Percentiles rank a stretch among this genome's conserved stretches.
Conservation (phyloP, 2,329 filamentous ascomycete genomes). For the Didymella keratinophila region DNA sequence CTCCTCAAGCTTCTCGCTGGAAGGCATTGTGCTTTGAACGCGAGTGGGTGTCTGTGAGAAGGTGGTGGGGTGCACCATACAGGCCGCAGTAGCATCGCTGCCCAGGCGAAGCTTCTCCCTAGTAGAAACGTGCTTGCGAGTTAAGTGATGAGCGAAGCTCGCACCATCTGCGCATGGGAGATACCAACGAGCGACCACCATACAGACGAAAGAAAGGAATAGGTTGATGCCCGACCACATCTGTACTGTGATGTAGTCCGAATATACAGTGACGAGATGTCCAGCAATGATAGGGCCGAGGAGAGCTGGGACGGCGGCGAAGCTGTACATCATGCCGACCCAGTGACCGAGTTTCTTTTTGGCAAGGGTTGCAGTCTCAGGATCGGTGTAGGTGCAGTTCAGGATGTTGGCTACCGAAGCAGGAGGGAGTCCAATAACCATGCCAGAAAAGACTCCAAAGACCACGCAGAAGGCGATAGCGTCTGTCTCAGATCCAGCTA, state of each 20-base stretch:
- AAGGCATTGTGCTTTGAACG: slow-evolving; percentile 9
- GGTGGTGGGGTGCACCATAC: slow-evolving; percentile 3
- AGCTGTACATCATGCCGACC: slow-evolving; percentile 62
- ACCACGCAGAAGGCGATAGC: slow-evolving; percentile 59
- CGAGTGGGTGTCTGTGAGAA: slow-evolving; percentile 17
- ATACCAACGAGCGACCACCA: slow-evolving; percentile 47
- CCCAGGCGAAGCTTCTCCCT: slow-evolving; percentile 19
- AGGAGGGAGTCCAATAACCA: slow-evolving; percentile 60
- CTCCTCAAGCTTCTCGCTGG: slow-evolving; percentile 27
- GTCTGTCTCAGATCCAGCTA: slow-evolving; percentile 47
- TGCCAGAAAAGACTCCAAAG: slow-evolving; percentile 59
- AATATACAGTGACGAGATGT: slow-evolving; percentile 53
- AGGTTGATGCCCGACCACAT: slow-evolving; percentile 57
- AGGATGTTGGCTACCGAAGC: slow-evolving; percentile 59
- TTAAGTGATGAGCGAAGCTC: slow-evolving; percentile 22
- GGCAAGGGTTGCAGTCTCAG: slow-evolving; percentile 35
- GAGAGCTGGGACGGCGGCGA: slow-evolving; percentile 55
- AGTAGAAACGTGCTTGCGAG: slow-evolving; percentile 11
- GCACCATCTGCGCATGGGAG: slow-evolving; percentile 43
- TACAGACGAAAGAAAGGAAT: slow-evolving; percentile 52
- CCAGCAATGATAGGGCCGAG: slow-evolving; percentile 59
- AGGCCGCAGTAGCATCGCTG: slow-evolving; percentile 14
- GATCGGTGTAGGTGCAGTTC: slow-evolving; percentile 41
- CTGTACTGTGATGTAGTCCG: slow-evolving; percentile 56
- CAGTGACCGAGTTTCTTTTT: slow-evolving; percentile 59